A percentile compares a stretch with the other conserved stretches of the same genome.
Conservation (phyloP, 2,329 filamentous ascomycete genomes). For the Exserohilum turcica region DNA sequence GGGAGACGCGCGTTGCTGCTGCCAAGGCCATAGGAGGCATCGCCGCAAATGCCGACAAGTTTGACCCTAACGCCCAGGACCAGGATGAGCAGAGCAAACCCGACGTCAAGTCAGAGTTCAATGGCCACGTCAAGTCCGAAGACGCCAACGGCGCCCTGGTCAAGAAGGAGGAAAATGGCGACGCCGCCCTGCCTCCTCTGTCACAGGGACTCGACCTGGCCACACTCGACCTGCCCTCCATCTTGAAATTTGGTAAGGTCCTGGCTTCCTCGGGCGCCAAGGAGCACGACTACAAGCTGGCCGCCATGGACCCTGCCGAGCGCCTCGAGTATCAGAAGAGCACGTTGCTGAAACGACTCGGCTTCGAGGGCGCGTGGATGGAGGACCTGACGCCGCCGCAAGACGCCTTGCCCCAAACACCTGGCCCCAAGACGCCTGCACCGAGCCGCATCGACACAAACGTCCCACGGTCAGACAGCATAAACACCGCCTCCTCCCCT, state of each 20-base stretch:
- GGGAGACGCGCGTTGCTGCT: conserved; percentile 93
- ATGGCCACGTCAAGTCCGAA: conserved; percentile 63
- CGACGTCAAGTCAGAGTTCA: conserved; percentile 50
- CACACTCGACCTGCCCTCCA: conserved; percentile 74
- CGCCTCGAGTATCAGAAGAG: conserved; percentile 89
- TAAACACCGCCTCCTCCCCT: conserved; percentile 55
- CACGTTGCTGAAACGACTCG: conserved; percentile 79
- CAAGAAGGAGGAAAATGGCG: conserved; percentile 59
- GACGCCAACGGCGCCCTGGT: conserved; percentile 48
- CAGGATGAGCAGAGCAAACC: conserved; percentile 68
- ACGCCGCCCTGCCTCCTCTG: conserved; percentile 45
- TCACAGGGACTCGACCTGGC: conserved; percentile 73
- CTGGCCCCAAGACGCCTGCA: conserved; percentile 42
- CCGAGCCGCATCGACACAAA: conserved; percentile 59
- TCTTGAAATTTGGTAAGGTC: conserved; percentile 82
- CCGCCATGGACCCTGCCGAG: conserved; percentile 77
- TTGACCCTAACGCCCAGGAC: conserved; percentile 77
- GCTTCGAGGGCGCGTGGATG: conserved; percentile 80
- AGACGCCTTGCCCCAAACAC: conserved; percentile 58
- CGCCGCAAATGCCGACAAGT: conserved; percentile 81
- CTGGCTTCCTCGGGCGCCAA: conserved; percentile 80
- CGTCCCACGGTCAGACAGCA: conserved; percentile 52
- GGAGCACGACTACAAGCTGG: conserved; percentile 82
- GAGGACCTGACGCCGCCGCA: conserved; percentile 78
- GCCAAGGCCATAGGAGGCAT: conserved; percentile 95